Evolutionary conservation across 2,329 filamentous ascomycete species (phyloP), one percentile per base, ranked within the genome.

Genomic region (Verticillium tricorpus): DNA sequence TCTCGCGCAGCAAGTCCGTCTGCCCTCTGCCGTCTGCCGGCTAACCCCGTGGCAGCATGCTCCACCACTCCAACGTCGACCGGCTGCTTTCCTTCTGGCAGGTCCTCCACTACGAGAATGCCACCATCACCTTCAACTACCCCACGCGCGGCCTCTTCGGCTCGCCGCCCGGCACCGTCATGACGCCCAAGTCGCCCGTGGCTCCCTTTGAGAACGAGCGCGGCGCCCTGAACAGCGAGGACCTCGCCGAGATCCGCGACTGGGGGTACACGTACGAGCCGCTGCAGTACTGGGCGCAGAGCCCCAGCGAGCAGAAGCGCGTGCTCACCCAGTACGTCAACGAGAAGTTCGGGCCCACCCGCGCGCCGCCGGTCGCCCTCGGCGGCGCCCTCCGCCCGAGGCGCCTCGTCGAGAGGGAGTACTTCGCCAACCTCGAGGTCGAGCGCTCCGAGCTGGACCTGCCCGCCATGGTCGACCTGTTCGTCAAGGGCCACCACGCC

Each of bases 21-120:
- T 65, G 57, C 45, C 45, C 19, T 57, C 19, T 9, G 57, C 45
- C 45, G 45, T 57, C 19, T 9, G 17, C 35, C 19, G 19, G 56
- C 60, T 65, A 8, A 64, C 45, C 25, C 15, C 25, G 32, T n/a
- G 14, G 31, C 61, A 81, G 78, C 64, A 79, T 80, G 76, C 75
- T 83, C 9, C 80, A 83, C 63, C 81, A 82, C 73, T 73, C 79
- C 68, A 86, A 90, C 67, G 80, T 90, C 60, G 86, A 90, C 68
- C 82, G 87, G 50, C 77, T 90, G 40, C 88, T 87, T 73, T 80
- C 85, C n/a, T 78, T 82, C 67, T 84, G 77, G 78, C 75, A 82
- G 67, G 76, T 74, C 32, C 76, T 83, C 39, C 69, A 80, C 62
- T 77, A 77, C 25, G 63, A 68, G 56, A 66, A 73, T 63, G 64